Base-by-base conservation (phyloP, 179 eudicot species). In the Beta corolliflora region DNA sequence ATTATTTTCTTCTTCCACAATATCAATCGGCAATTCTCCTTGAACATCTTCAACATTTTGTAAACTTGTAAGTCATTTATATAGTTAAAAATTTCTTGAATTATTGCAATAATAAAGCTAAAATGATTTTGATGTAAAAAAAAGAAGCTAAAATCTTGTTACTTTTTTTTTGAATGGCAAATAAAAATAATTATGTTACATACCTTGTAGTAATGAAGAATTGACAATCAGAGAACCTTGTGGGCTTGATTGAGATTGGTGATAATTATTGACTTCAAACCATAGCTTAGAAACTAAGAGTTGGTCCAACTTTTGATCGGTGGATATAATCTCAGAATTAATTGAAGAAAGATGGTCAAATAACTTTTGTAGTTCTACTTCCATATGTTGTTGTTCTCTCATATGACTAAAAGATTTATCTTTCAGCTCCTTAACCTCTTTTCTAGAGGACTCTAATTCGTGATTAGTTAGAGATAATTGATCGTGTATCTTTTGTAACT, bases 221-320 rank as follows among this genome's bases (percentile, higher is more conserved):
- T 45, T n/a, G 3, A 69, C 25, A 18, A 45, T 13, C 12, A 69
- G 2, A 44, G 16, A 1, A 70, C 55, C 9, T 44, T 70, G 54
- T 11, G 19, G 13, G 41, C 46, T 72, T 73, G 60, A 4, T 55
- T 54, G 46, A 54, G 44, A 73, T 16, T 46, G 53, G 18, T 12
- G 44, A 18, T 10, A 13, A 81, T 11, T 48, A 58, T 76, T 12
- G 6, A 76, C 58, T 31, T 68, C 69, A 4, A 41, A 12, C 84
- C 84, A 67, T 18, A 81, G 23, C 7, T 19, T 58, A 9, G 76
- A 68, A 58, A 77, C 25, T 55, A 66, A 68, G 13, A 76, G 44
- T 69, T 81, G 76, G 69, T 76, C 80, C 53, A 77, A 70, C 71
- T 60, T 81, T 25, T 77, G 76, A 69, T 77, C 48, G 21, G 61